A percentile compares a stretch with the other conserved stretches of the same genome.
Conservation (phyloP, 805 yeast species). For the Suhomyces canberraensis region DNA sequence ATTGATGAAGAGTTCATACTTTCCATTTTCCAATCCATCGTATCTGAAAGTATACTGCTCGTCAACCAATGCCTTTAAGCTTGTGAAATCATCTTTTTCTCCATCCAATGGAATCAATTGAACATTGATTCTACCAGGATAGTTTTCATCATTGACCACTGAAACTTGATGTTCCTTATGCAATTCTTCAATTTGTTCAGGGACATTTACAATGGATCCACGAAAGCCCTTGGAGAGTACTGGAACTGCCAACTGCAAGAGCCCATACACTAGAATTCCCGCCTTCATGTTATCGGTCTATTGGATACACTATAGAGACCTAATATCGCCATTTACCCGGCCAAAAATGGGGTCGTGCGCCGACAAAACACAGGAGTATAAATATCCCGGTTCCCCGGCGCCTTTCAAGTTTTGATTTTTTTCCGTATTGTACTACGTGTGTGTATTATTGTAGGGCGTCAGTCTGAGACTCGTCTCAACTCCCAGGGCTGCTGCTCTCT, state of each 20-base stretch:
- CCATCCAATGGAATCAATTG: slow-evolving; percentile 13
- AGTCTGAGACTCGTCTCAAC: slow-evolving; percentile 19
- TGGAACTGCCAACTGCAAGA: background rate
- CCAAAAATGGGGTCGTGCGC: background rate
- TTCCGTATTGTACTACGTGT: slow-evolving; percentile 43
- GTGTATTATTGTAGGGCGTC: slow-evolving; percentile 52
- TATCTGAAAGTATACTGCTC: slow-evolving; percentile 25
- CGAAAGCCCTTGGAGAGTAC: background rate
- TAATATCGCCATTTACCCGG: slow-evolving; percentile 20
- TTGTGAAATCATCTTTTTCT: slow-evolving; percentile 2
- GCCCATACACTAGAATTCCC: background rate
- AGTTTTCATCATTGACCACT: slow-evolving; percentile 35
- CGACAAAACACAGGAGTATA: slow-evolving; percentile 8
- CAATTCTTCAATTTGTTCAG: slow-evolving; percentile 17
- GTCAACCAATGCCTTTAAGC: slow-evolving; percentile 17
- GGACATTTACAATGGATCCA: slow-evolving; percentile 29
- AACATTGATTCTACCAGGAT: slow-evolving; percentile 29
- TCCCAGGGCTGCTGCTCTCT: slow-evolving; percentile 45
- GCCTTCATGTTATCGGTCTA: background rate
- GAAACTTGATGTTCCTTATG: slow-evolving; percentile 8
- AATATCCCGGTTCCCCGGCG: slow-evolving; percentile 1
- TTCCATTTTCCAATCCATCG: slow-evolving; percentile 25
- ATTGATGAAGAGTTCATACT: slow-evolving; percentile 30
- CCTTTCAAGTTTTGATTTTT: slow-evolving; percentile 11
- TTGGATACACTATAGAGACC: background rate